Evolutionary conservation across 805 yeast genomes (phyloP).

Genomic region (Priceomyces medius): DNA sequence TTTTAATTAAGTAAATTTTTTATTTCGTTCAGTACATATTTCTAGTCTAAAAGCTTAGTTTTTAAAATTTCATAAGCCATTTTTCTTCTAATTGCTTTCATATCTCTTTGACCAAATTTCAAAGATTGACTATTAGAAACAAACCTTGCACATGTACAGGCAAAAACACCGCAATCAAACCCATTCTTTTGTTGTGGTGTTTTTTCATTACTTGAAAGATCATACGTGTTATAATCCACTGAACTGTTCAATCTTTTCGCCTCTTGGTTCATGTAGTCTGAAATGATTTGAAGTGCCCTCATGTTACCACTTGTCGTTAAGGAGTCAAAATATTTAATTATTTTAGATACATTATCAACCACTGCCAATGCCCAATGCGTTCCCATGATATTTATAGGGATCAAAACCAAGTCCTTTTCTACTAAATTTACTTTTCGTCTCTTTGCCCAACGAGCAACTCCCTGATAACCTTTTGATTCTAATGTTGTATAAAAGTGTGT

Average conservation of each 20-base stretch:
- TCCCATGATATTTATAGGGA: constrained; percentile 81
- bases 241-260: constrained; percentile 46
- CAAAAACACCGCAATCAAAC: constrained; percentile 91
- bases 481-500: constrained; percentile 85
- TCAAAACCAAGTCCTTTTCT: constrained; percentile 62
- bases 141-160: constrained; percentile 73
- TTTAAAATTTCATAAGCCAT: constrained; percentile 63
- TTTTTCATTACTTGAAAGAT: constrained; percentile 22
- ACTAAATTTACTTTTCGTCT: constrained; percentile 46
- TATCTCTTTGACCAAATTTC: constrained; percentile 64
- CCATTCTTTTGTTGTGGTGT: constrained; percentile 90
- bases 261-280: constrained; percentile 67
- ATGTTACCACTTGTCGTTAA: constrained; percentile 48
- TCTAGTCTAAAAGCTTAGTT: constrained; percentile 26
- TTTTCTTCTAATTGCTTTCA: constrained; percentile 60
- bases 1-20: neutral
- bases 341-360: constrained; percentile 58
- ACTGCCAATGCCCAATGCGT: constrained; percentile 93
- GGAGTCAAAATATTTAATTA: constrained; percentile 78
- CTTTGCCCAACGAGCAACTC: constrained; percentile 29
- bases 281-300: constrained; percentile 44
- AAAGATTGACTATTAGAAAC: constrained; percentile 52
- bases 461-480: constrained; percentile 67
- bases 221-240: constrained; percentile 20
- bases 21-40: neutral